phyloP scores from a whole-genome alignment of 257 asterid genomes.

The Pogostemon cablin region DNA sequence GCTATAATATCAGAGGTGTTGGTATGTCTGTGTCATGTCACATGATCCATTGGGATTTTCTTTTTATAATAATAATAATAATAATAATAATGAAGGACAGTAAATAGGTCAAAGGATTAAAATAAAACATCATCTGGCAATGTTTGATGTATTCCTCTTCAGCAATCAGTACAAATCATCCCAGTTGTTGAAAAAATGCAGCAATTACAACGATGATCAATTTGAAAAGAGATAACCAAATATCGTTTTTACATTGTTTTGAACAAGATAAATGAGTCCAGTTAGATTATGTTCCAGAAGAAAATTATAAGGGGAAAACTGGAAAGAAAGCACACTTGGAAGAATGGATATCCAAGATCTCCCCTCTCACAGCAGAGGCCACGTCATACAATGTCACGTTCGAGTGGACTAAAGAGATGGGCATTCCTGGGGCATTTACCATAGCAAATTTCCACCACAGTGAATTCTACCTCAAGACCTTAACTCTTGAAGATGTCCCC shows the following conservation, averaged over 20 bases:
- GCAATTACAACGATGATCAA: neutral
- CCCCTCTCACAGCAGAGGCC: slow-evolving; percentile 40
- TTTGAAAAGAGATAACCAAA: too few species aligned
- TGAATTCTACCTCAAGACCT: slow-evolving; percentile 73
- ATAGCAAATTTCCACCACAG: slow-evolving; percentile 57
- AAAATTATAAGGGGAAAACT: slow-evolving; percentile 42
- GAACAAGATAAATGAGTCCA: slow-evolving; percentile 22
- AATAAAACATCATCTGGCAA: neutral
- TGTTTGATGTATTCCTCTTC: neutral
- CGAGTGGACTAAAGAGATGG: slow-evolving; percentile 65
- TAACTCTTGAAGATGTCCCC: slow-evolving; percentile 71
- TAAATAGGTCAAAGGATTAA: too few species aligned
- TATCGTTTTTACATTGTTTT: neutral
- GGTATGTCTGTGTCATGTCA: too few species aligned
- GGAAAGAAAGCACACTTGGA: slow-evolving; percentile 61
- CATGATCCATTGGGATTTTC: too few species aligned
- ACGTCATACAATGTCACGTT: slow-evolving; percentile 51
- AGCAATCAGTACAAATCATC: neutral
- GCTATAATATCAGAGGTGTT: too few species aligned
- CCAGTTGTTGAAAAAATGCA: neutral
- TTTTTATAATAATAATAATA: too few species aligned
- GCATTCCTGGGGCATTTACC: slow-evolving; percentile 67
- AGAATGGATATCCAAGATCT: slow-evolving; percentile 47
- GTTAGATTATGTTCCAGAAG: slow-evolving; percentile 22
- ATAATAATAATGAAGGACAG: too few species aligned